Evolutionary conservation across 83 land plant species (phyloP), one percentile per base, ranked within the genome.

Genomic region (Larix sibirica): DNA sequence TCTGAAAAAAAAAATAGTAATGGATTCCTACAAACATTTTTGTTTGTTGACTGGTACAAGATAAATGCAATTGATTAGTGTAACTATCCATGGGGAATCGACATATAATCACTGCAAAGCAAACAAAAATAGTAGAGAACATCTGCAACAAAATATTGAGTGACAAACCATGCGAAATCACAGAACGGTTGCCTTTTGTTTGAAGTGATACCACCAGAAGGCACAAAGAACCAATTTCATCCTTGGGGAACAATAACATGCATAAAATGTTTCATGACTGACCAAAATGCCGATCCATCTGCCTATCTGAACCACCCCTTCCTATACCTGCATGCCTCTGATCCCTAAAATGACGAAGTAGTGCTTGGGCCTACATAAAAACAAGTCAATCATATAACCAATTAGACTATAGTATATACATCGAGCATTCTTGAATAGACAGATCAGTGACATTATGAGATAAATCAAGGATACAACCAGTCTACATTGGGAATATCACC

Each of bases 311-410:
- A 36, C 81, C 47, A 61, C 66, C 65, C 65, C 93, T 86, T 23
- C 85, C 91, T 56, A 85, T 85, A 83, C 70, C 88, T 38, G 85
- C 84, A 84, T 91, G 95, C 36, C 92, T 73, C 56, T 89, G 92
- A 85, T 82, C 93, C 84, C 88, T 88, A 83, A 91, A 91, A 79
- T 81, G 83, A 79, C 88, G 88, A 20, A 93, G 90, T 0, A 93
- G 88, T 26, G 86, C 84, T 33, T 86, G 89, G 24, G 95, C 95
- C 95, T 93, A 91, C 74, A 88, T 68, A 75, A 61, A 31, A 20
- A 6, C 13, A 58, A 16, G 50, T 60, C 61, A 60, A 33, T 36
- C 81, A 59, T 40, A 61, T 79, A 79, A 79, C 63, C 54, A 60
- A 60, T 79, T 36, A 79, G 81, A 61, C 40, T 14, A 24, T 44